Percentiles rank a stretch among this genome's conserved stretches.
These are phyloP conservation scores for Groenewaldozyma sp. DNA, from an alignment of 1,139 yeast species.

Conservation along the genomic window DNA sequence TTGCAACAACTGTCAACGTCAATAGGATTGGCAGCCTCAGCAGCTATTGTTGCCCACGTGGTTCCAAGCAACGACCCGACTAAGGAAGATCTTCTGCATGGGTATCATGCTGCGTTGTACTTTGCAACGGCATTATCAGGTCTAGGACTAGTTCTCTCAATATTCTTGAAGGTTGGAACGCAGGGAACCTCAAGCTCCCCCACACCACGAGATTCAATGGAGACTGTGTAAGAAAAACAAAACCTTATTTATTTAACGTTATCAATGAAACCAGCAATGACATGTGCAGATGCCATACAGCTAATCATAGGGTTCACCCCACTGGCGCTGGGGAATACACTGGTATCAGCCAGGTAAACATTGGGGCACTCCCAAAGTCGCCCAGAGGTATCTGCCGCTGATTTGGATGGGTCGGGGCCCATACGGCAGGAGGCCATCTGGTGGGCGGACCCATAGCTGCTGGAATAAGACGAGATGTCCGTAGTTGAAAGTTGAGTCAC, in stretches of 20 bases:
- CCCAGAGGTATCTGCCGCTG: slow-evolving; percentile 44
- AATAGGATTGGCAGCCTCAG: slow-evolving; percentile 33
- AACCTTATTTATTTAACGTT: background rate
- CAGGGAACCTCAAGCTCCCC: slow-evolving; percentile 8
- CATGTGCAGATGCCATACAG: slow-evolving; percentile 25
- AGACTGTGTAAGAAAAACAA: background rate
- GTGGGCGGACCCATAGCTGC: slow-evolving; percentile 46
- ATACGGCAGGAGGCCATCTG: slow-evolving; percentile 55
- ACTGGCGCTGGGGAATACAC: slow-evolving; percentile 49
- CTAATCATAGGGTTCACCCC: slow-evolving; percentile 45
- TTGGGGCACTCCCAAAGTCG: slow-evolving; percentile 45
- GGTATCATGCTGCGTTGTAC: slow-evolving; percentile 33
- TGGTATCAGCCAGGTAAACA: slow-evolving; percentile 49
- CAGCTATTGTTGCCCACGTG: slow-evolving; percentile 30
- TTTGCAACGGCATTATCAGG: slow-evolving; percentile 33
- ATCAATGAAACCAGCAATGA: slow-evolving; percentile 15
- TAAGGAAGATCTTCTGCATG: slow-evolving; percentile 23
- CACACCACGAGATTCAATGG: background rate
- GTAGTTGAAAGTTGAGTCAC: slow-evolving; percentile 27
- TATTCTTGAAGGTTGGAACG: slow-evolving; percentile 32
- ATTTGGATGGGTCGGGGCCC: slow-evolving; percentile 39
- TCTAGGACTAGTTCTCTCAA: slow-evolving; percentile 24
- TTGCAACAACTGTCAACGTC: slow-evolving; percentile 32
- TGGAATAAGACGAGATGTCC: slow-evolving; percentile 29
- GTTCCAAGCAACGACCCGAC: slow-evolving; percentile 25